A percentile compares a stretch with the other conserved stretches of the same genome.
phyloP scores from a whole-genome alignment of 345 rosid genomes.

The Rhizophora apiculata region DNA sequence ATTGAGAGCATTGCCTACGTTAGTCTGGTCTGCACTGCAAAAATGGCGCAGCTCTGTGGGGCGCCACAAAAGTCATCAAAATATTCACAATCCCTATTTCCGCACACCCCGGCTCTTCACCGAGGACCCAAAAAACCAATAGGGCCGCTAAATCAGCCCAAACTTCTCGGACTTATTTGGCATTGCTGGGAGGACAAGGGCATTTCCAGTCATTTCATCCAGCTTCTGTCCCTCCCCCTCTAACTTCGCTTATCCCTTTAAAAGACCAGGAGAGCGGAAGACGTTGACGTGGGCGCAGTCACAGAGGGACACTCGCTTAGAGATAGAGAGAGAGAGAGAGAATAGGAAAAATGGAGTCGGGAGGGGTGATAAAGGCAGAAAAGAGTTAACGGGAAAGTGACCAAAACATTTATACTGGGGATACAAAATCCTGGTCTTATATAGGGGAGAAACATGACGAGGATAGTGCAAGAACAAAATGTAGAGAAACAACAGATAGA shows the following conservation, averaged over 20 bases:
- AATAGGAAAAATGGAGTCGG: slow-evolving; percentile 16
- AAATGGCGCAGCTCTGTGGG: not conserved
- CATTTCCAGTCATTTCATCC: slow-evolving; percentile 21
- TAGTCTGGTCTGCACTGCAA: not conserved
- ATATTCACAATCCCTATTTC: not conserved
- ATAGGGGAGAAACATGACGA: slow-evolving; percentile 32
- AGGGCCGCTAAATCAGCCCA: not conserved
- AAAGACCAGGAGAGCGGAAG: slow-evolving; percentile 86
- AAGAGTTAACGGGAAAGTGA: not conserved
- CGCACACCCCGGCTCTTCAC: slow-evolving; percentile 1
- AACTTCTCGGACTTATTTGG: slow-evolving; percentile 3
- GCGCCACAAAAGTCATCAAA: not conserved
- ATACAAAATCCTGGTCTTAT: not conserved
- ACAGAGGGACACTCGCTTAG: not conserved
- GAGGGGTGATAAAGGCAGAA: slow-evolving; percentile 13
- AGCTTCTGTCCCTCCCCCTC: slow-evolving; percentile 14
- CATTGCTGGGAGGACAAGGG: slow-evolving; percentile 21
- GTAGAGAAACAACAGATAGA: slow-evolving; percentile 55
- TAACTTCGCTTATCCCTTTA: slow-evolving; percentile 33
- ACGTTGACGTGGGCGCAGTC: slow-evolving; percentile 30
- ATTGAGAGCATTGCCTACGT: slow-evolving; percentile 28
- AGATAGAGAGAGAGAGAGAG: slow-evolving; percentile 6
- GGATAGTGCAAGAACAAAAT: slow-evolving; percentile 46
- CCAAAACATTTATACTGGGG: not conserved
- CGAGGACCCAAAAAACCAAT: slow-evolving; percentile 7